phyloP scores from a whole-genome alignment of 2,329 filamentous ascomycete genomes.

The Lizonia empirigonia region DNA sequence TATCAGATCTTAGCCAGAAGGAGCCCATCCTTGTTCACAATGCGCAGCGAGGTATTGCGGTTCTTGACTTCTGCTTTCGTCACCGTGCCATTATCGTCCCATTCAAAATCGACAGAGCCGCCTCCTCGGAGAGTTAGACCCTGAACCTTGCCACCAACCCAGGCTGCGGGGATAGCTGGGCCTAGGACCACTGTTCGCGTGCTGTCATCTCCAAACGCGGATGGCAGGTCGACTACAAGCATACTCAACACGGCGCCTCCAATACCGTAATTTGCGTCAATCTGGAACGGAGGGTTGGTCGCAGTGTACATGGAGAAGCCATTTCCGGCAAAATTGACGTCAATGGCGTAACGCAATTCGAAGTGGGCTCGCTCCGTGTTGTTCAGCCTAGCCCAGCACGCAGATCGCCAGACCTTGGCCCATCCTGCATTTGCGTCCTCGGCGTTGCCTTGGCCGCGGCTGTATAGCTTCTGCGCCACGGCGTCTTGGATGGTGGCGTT shows the following conservation, averaged over 20 bases:
- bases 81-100: conserved; percentile 50
- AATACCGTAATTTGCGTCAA: conserved; percentile 65
- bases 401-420: conserved; percentile 64
- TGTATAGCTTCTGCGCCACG: conserved; percentile 53
- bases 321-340: conserved; percentile 58
- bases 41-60: background rate
- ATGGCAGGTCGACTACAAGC: conserved; percentile 57
- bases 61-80: conserved; percentile 11
- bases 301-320: conserved; percentile 59
- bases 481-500: conserved; percentile 54
- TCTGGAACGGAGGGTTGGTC: conserved; percentile 59
- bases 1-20: conserved; percentile 2
- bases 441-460: conserved; percentile 55
- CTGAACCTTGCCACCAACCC: conserved; percentile 53
- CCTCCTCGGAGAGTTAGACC: conserved; percentile 56
- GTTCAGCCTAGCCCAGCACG: conserved; percentile 63
- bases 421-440: conserved; percentile 61
- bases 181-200: conserved; percentile 52
- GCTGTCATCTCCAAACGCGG: conserved; percentile 29
- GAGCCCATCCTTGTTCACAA: conserved; percentile 23
- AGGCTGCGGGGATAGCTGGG: conserved; percentile 54
- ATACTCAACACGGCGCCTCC: conserved; percentile 60
- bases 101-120: conserved; percentile 52
- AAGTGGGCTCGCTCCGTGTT: conserved; percentile 57
- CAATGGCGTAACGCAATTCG: conserved; percentile 56